A percentile compares a stretch with the other conserved stretches of the same genome.
Conservation (phyloP, 2,329 filamentous ascomycete species). For the Hymenoscyphus occultus region DNA sequence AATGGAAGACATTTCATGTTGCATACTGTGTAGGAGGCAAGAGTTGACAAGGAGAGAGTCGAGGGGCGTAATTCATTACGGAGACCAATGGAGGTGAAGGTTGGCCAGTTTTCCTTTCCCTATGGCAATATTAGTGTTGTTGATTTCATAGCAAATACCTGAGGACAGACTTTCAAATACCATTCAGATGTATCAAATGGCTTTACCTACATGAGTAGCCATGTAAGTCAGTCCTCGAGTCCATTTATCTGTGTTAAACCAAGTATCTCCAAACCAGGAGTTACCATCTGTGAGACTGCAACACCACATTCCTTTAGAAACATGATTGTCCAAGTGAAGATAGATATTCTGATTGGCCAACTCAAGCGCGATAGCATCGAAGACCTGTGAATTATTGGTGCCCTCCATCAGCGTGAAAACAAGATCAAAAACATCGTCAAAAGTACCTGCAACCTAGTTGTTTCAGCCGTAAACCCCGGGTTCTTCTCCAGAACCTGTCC, state of each 20-base stretch:
- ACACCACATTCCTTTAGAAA: slow-evolving; percentile 58
- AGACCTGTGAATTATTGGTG: slow-evolving; percentile 41
- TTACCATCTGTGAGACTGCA: slow-evolving; percentile 55
- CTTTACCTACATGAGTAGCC: slow-evolving; percentile 51
- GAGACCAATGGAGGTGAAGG: slow-evolving; percentile 30
- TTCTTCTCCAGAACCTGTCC: slow-evolving; percentile 54
- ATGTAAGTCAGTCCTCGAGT: slow-evolving; percentile 53
- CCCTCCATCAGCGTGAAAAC: neutral
- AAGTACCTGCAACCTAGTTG: slow-evolving; percentile 48
- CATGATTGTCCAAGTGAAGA: slow-evolving; percentile 60
- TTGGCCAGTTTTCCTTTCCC: slow-evolving; percentile 24
- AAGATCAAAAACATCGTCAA: neutral
- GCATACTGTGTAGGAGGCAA: slow-evolving; percentile 36
- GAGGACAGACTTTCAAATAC: neutral
- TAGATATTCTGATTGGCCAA: slow-evolving; percentile 53
- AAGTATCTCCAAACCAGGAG: slow-evolving; percentile 58
- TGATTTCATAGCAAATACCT: slow-evolving; percentile 12
- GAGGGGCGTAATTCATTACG: slow-evolving; percentile 42
- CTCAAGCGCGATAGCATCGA: slow-evolving; percentile 60
- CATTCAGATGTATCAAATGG: too few species aligned
- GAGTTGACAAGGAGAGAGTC: slow-evolving; percentile 16
- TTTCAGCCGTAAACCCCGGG: slow-evolving; percentile 51
- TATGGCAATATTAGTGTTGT: slow-evolving; percentile 6
- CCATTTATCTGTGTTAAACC: slow-evolving; percentile 60
- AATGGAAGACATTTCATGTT: neutral